These are phyloP conservation scores for Leptodermis oblonga DNA, from an alignment of 257 asterid species.

Conservation along the genomic window DNA sequence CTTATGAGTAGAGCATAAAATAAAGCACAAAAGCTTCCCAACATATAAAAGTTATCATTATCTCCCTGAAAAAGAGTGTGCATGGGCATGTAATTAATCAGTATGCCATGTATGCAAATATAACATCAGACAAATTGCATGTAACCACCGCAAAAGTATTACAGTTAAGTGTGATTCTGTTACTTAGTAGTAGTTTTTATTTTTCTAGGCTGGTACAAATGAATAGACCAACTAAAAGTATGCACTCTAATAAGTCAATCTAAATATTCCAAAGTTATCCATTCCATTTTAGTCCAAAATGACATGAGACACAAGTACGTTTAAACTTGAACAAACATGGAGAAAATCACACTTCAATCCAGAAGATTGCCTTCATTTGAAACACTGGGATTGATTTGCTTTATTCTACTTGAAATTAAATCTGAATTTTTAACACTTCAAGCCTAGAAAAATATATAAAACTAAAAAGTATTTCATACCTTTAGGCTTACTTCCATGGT, in stretches of 20 bases:
- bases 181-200: no score
- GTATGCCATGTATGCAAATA: background rate
- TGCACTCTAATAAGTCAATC: background rate
- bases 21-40: background rate
- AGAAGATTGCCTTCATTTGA: background rate
- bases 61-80: background rate
- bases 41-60: background rate
- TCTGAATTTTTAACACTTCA: background rate
- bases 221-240: background rate
- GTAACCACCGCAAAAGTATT: background rate
- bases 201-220: background rate
- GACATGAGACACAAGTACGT: background rate
- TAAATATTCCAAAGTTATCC: background rate
- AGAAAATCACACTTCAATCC: background rate
- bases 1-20: background rate
- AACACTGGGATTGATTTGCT: background rate
- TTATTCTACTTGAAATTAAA: background rate
- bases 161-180: no score
- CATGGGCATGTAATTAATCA: background rate
- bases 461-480: conserved; percentile 31
- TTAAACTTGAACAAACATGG: background rate
- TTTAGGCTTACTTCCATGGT: conserved; percentile 26
- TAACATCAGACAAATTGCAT: background rate
- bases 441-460: conserved; percentile 1
- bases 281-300: background rate